Base-by-base conservation (phyloP, 139 green algal species). In the Nannochloris sp. region DNA sequence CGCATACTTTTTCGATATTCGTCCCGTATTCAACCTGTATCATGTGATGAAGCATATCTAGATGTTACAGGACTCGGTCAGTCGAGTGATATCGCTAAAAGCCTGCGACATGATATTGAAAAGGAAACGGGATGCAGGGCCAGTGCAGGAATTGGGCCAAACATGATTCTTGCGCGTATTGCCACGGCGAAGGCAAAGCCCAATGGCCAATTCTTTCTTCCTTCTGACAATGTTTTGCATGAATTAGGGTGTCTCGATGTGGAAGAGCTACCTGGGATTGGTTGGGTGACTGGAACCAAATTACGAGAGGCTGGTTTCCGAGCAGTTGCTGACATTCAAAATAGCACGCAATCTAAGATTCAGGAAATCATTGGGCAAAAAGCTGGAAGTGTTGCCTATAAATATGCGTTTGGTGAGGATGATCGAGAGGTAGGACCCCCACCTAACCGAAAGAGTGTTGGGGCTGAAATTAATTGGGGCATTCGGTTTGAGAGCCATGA, bases 381-480 rank as follows among this genome's bases (percentile, higher is more conserved):
- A 63, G 81, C 75, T n/a, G 91, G 90, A 5, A 49, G 45, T 1
- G 40, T 79, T 70, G 36, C 72, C 1, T 89, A 75, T 66, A 51
- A 85, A 12, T 78, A 61, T 49, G 71, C 78, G 1, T 66, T 74
- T 16, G 84, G 84, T 13, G 62, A 75, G 2, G 85, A 92, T 65
- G 69, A 66, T 17, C 58, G 84, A 9, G 23, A 10, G 16, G 81
- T 90, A 55, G 71, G 83, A 71, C 64, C 76, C 9, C 57, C 65
- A 25, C 56, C 62, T 10, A 20, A 28, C 4, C 61, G 75, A 40
- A 78, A 74, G 44, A 85, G 71, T 6, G 68, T 98, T 20, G 88
- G 93, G 1, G 89, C 90, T 5, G 89, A 98, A 64, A 78, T 91
- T 49, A 98, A 96, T 74, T 98, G 85, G 71, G 93, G 89, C 49